These are phyloP conservation scores for Parsonsia alboflavescens DNA, from an alignment of 257 asterid species.

Conservation along the genomic window DNA sequence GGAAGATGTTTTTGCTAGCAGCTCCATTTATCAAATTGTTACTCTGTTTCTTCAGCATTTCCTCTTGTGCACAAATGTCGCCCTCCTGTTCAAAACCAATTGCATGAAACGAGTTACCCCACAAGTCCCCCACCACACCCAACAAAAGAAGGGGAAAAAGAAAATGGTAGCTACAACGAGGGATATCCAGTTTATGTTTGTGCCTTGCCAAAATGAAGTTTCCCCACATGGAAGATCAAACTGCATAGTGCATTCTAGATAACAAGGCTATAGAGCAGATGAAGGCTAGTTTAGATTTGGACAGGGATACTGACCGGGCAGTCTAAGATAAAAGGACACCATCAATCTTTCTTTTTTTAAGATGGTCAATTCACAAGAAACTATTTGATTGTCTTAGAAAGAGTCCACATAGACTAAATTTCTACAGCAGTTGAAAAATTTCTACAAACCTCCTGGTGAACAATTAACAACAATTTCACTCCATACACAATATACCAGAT, in stretches of 20 bases:
- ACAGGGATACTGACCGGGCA: no score
- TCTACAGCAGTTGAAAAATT: no score
- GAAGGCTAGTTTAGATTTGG: no score
- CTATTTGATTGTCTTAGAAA: no score
- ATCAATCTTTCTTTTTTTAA: no score
- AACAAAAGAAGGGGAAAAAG: not conserved
- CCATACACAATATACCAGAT: not conserved
- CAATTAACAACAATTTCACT: no score
- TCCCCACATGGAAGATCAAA: not conserved
- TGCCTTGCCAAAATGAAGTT: not conserved
- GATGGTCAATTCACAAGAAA: no score
- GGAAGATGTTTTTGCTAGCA: constrained; percentile 88
- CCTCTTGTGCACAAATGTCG: constrained; percentile 68
- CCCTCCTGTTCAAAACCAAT: constrained; percentile 48
- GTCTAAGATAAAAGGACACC: no score
- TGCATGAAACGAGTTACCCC: constrained; percentile 4
- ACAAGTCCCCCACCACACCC: not conserved
- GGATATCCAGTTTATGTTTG: not conserved
- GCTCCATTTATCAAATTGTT: constrained; percentile 55
- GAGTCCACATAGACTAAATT: no score
- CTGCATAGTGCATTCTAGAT: not conserved
- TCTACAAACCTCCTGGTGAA: no score
- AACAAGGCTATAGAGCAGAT: not conserved
- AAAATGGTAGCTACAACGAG: not conserved
- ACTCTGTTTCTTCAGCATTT: constrained; percentile 82